Conservation (phyloP, 2,329 filamentous ascomycete genomes). For the Monilinia polystroma region DNA sequence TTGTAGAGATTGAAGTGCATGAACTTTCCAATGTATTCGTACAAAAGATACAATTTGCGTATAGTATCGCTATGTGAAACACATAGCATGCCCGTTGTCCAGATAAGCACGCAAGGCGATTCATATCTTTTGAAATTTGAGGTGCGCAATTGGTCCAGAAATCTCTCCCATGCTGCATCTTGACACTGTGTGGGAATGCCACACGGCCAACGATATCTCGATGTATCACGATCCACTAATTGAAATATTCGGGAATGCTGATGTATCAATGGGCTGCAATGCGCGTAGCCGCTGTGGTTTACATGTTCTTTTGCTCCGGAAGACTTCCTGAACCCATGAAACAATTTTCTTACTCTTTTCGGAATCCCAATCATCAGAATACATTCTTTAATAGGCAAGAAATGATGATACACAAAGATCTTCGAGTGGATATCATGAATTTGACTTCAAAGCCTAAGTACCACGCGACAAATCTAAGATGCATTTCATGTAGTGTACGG, state of each 20-base stretch:
- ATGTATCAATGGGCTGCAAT: slow-evolving; percentile 8
- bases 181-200: not conserved
- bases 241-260: slow-evolving; percentile 10
- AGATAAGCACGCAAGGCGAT: slow-evolving; percentile 9
- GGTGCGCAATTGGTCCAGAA: not conserved
- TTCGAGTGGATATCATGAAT: slow-evolving; percentile 11
- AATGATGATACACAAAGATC: slow-evolving; percentile 3
- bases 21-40: slow-evolving; percentile 1
- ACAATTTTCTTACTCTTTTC: not conserved
- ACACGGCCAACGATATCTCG: not conserved
- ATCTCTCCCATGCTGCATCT: not conserved
- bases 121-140: not conserved
- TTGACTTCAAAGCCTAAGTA: slow-evolving; percentile 21
- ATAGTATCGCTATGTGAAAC: slow-evolving; percentile 9
- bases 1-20: slow-evolving; percentile 2
- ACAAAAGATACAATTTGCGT: slow-evolving; percentile 5
- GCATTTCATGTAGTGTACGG: slow-evolving; percentile 4
- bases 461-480: slow-evolving; percentile 21
- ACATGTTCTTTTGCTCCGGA: slow-evolving; percentile 16
- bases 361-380: slow-evolving; percentile 1
- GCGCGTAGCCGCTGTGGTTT: slow-evolving; percentile 17
- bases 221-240: slow-evolving; percentile 1
- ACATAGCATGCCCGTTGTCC: not conserved
- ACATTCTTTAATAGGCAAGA: not conserved
- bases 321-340: slow-evolving; percentile 21